phyloP scores from a whole-genome alignment of 768 basidiomycete genomes.

The Lepiota venenata region DNA sequence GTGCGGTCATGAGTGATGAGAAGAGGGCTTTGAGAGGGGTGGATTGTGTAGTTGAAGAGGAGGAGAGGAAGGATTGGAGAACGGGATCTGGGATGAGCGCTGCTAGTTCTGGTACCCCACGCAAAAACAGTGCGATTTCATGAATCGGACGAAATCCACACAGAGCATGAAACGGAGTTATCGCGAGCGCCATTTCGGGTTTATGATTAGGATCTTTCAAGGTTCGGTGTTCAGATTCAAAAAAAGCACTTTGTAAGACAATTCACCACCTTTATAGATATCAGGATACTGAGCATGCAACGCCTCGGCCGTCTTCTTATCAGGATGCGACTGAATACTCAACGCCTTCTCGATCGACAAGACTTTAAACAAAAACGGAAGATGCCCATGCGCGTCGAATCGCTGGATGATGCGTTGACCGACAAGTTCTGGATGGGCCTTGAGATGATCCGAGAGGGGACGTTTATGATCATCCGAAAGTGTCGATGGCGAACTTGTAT shows the following conservation, averaged over 20 bases:
- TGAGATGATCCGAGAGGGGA: slow-evolving; percentile 58
- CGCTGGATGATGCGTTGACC: slow-evolving; percentile 51
- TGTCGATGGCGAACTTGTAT: slow-evolving; percentile 59
- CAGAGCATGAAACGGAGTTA: slow-evolving; percentile 86
- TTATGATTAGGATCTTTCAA: slow-evolving; percentile 89
- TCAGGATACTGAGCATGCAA: slow-evolving; percentile 69
- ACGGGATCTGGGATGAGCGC: slow-evolving; percentile 62
- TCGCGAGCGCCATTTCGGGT: slow-evolving; percentile 97
- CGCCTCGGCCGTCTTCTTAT: slow-evolving; percentile 74
- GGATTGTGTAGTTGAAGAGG: slow-evolving; percentile 37
- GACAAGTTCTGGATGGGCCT: slow-evolving; percentile 64
- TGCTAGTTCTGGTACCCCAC: slow-evolving; percentile 70
- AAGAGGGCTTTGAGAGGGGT: slow-evolving; percentile 72
- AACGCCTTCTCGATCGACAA: slow-evolving; percentile 87
- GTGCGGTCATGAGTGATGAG: slow-evolving; percentile 79
- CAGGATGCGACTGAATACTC: slow-evolving; percentile 91
- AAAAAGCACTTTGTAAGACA: slow-evolving; percentile 15
- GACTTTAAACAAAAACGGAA: slow-evolving; percentile 93
- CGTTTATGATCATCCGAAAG: slow-evolving; percentile 32
- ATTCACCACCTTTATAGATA: slow-evolving; percentile 95
- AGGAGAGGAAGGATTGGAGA: slow-evolving; percentile 46
- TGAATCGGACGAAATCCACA: slow-evolving; percentile 90
- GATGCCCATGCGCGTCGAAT: slow-evolving; percentile 59
- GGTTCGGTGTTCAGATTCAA: neutral
- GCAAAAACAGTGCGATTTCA: slow-evolving; percentile 65